phyloP scores from a whole-genome alignment of 495 filamentous ascomycete genomes.

The Aspergillus ellipticus region DNA sequence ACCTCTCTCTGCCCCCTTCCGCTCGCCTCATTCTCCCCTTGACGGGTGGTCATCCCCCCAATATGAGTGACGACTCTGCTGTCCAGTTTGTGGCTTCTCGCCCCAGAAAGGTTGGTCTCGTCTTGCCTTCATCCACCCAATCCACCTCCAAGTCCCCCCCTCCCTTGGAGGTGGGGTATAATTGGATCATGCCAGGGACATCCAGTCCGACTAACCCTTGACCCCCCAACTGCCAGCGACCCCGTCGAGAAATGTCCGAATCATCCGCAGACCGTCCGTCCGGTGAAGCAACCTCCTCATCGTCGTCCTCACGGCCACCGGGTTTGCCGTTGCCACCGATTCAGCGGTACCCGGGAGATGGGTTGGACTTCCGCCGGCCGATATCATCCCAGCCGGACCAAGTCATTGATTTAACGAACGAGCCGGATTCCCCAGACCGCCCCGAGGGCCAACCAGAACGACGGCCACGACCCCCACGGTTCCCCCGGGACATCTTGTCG shows the following conservation, averaged over 20 bases:
- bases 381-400: conserved; percentile 27
- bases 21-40: background rate
- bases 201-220: background rate
- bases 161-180: conserved; percentile 9
- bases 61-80: conserved; percentile 38
- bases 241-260: conserved; percentile 38
- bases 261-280: conserved; percentile 15
- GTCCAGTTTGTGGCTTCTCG: conserved; percentile 39
- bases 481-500: conserved; percentile 32
- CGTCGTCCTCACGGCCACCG: conserved; percentile 20
- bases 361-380: conserved; percentile 50
- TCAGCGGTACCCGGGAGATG: conserved; percentile 40
- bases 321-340: conserved; percentile 21
- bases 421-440: conserved; percentile 38
- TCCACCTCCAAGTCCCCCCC: background rate
- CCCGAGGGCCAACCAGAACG: background rate
- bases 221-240: conserved; percentile 26
- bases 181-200: background rate
- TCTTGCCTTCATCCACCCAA: conserved; percentile 2
- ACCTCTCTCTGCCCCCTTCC: conserved; percentile 2
- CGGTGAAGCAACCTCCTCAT: conserved; percentile 19
- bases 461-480: conserved; percentile 25
- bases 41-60: background rate
- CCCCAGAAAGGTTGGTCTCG: conserved; percentile 37
- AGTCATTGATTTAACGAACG: conserved; percentile 55